Evolutionary conservation across 2,329 filamentous ascomycete species (phyloP).

Genomic region (Harringtonia lauricola): DNA sequence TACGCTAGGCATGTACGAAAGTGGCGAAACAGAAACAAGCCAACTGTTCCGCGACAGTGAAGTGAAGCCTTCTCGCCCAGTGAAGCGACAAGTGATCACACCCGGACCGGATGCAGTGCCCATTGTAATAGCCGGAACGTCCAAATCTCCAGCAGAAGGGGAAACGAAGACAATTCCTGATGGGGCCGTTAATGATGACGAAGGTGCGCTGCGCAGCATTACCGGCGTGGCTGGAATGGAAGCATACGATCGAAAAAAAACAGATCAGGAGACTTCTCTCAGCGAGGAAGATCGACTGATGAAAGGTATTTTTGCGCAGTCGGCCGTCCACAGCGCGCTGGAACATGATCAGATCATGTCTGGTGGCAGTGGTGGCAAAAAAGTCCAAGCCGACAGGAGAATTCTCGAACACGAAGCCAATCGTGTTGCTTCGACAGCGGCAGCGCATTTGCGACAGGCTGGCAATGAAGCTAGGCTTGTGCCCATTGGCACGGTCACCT

Average conservation of each 20-base stretch:
- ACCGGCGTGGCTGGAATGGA: slow-evolving; percentile 53
- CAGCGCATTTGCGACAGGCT: slow-evolving; percentile 61
- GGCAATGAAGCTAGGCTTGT: slow-evolving; percentile 60
- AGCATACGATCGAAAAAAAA: slow-evolving; percentile 34
- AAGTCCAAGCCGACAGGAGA: slow-evolving; percentile 60
- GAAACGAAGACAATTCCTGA: neutral
- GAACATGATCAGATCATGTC: slow-evolving; percentile 89
- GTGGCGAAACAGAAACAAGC: slow-evolving; percentile 69
- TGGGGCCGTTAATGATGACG: slow-evolving; percentile 3
- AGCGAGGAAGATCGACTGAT: slow-evolving; percentile 66
- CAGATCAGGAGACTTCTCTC: slow-evolving; percentile 16
- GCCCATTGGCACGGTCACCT: slow-evolving; percentile 79
- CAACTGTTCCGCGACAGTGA: slow-evolving; percentile 82
- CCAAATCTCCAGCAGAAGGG: neutral
- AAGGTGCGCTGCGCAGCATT: slow-evolving; percentile 24
- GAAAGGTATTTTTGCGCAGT: slow-evolving; percentile 77
- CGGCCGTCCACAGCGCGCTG: slow-evolving; percentile 79
- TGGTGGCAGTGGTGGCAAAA: slow-evolving; percentile 59
- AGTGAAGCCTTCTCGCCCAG: slow-evolving; percentile 40
- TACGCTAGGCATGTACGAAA: slow-evolving; percentile 56
- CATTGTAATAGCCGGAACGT: neutral
- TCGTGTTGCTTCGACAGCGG: slow-evolving; percentile 66
- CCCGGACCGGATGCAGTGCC: slow-evolving; percentile 16
- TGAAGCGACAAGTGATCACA: slow-evolving; percentile 16
- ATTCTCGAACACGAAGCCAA: slow-evolving; percentile 77